These are phyloP conservation scores for Diophrys sp. DNA, from an alignment of 73 alveolate species.

Conservation along the genomic window DNA sequence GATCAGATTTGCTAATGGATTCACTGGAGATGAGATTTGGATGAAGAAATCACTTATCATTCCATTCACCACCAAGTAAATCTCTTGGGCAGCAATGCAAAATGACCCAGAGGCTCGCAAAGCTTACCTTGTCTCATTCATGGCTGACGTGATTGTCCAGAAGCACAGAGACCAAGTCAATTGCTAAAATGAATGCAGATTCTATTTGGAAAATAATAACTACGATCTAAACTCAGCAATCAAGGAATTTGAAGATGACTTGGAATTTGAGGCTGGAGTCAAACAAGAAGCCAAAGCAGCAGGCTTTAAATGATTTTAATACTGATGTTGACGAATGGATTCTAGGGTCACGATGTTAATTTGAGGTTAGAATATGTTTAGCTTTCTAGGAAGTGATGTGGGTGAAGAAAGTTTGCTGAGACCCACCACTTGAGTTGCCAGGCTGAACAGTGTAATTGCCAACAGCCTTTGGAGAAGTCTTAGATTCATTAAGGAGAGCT, in stretches of 20 bases:
- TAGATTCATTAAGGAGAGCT: too few relatives aligned
- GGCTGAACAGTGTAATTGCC: too few relatives aligned
- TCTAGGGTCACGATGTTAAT: background rate
- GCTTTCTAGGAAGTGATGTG: too few relatives aligned
- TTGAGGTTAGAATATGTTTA: too few relatives aligned
- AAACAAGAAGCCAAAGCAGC: background rate
- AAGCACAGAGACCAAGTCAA: constrained; percentile 16
- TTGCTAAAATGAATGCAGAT: constrained; percentile 38
- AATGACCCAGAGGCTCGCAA: constrained; percentile 5
- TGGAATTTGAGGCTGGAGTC: constrained; percentile 39
- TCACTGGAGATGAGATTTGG: constrained; percentile 61
- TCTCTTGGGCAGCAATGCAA: background rate
- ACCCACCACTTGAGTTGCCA: too few relatives aligned
- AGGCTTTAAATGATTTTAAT: too few relatives aligned
- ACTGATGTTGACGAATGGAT: too few relatives aligned
- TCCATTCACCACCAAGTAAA: constrained; percentile 30
- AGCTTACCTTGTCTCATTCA: background rate
- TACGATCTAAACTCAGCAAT: constrained; percentile 36
- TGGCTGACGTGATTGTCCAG: background rate
- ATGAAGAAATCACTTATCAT: constrained; percentile 34
- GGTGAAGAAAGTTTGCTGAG: too few relatives aligned
- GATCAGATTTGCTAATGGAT: constrained; percentile 53
- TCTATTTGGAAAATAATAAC: constrained; percentile 43
- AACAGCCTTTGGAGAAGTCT: too few relatives aligned
- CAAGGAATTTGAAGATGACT: constrained; percentile 45